Conservation (phyloP, 441 rosid species). For the Syzygium syzygioides region DNA sequence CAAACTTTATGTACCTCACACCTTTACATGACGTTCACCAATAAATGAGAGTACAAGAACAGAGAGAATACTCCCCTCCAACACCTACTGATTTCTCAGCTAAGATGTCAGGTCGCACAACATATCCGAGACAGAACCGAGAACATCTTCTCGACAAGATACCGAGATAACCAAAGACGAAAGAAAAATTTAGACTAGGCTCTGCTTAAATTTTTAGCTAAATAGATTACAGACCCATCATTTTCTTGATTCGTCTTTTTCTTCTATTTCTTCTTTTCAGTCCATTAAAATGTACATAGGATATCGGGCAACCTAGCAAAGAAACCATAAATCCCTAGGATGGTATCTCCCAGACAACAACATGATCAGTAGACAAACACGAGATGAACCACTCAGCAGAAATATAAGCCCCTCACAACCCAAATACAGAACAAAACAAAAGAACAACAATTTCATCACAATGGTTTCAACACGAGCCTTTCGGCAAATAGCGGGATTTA, state of each 20-base stretch:
- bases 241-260: neutral
- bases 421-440: neutral
- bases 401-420: neutral
- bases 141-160: neutral
- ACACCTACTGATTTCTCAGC: neutral
- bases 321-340: neutral
- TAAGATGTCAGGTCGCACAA: neutral
- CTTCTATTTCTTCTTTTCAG: neutral
- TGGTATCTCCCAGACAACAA: neutral
- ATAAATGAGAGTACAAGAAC: neutral
- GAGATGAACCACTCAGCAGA: neutral
- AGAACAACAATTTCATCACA: neutral
- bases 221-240: neutral
- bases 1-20: neutral
- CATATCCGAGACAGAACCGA: neutral
- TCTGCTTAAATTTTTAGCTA: neutral
- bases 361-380: neutral
- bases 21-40: neutral
- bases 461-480: neutral
- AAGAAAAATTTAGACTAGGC: neutral
- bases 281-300: neutral
- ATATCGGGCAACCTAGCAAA: neutral
- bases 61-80: neutral
- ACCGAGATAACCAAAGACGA: neutral
- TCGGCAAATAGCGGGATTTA: neutral